Base-by-base conservation (phyloP, 1,284 basidiomycete genomes). In the Thecaphora thlaspeos region DNA sequence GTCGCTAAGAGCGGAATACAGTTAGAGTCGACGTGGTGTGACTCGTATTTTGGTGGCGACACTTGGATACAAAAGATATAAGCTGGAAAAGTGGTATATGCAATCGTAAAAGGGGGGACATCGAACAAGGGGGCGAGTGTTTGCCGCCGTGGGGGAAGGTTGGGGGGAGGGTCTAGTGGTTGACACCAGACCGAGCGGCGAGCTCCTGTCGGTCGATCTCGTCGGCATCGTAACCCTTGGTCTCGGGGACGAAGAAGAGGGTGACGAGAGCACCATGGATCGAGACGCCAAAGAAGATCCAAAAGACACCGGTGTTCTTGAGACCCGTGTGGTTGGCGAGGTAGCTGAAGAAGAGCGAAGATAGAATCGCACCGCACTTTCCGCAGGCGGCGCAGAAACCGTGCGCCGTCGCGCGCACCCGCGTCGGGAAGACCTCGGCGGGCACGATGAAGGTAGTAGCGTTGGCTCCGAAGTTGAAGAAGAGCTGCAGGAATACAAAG, bases 381-480 rank as follows among this genome's bases (percentile, higher is more conserved):
- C 82, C 82, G 42, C 77, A 69, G n/a, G 79, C 79, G 28, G 80
- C 80, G 34, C 78, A 81, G 48, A 81, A 73, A 51, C 82, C 79
- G 73, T 81, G 80, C 46, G 80, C 78, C 38, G 81, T 80, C 21
- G 80, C 79, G 55, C 82, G 80, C 51, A 82, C 81, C 41, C 89
- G 85, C 2, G 90, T 91, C 2, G 90, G 89, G 86, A 91, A 92
- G 24, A 82, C 84, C 78, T 92, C 71, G 42, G 70, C 73, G 9
- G 90, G 90, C 32, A 91, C 82, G 65, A 91, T 75, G 70, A 84
- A 91, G 3, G 89, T 91, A 0, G 88, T 91, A 0, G 85, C 84
- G 79, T 90, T 91, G 46, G 89, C 87, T 0, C 89, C 88, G 19
- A 60, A 72, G 62, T 78, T 79, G 67, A 79, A 79, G 54, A 69